Evolutionary conservation across 257 asterid species (phyloP).

Genomic region (Nicotiana tabacum): DNA sequence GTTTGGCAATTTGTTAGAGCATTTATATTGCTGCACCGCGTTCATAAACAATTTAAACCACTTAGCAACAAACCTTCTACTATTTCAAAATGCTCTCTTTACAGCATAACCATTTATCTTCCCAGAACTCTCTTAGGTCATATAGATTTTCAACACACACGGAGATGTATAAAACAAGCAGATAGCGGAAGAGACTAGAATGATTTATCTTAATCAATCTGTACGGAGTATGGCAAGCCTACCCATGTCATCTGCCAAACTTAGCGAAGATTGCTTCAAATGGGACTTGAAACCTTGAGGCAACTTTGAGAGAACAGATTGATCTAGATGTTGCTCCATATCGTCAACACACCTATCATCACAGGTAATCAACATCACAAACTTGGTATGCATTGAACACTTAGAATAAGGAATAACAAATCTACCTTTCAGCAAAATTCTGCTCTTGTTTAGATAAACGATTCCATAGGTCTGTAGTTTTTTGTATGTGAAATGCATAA

Average conservation of each 20-base stretch:
- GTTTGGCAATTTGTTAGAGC: background rate
- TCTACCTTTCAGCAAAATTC: slow-evolving; percentile 56
- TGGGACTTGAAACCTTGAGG: slow-evolving; percentile 73
- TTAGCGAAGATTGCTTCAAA: slow-evolving; percentile 73
- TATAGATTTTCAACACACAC: background rate
- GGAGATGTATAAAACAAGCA: background rate
- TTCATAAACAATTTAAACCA: background rate
- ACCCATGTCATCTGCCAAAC: slow-evolving; percentile 96
- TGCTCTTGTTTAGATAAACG: slow-evolving; percentile 69
- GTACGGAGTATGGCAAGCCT: slow-evolving; percentile 19
- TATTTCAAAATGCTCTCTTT: background rate
- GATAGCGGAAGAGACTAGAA: background rate
- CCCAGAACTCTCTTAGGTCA: background rate
- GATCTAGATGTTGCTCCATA: slow-evolving; percentile 57
- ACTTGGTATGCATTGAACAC: background rate
- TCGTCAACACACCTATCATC: slow-evolving; percentile 56
- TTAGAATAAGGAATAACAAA: background rate
- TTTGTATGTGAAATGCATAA: slow-evolving; percentile 54
- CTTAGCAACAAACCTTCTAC: background rate
- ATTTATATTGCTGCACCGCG: background rate
- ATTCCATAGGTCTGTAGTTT: slow-evolving; percentile 52
- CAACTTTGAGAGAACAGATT: slow-evolving; percentile 71
- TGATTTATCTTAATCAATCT: background rate
- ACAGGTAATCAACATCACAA: slow-evolving; percentile 7
- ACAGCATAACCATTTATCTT: background rate